A percentile compares a stretch with the other conserved stretches of the same genome.
phyloP scores from a whole-genome alignment of 2,329 filamentous ascomycete genomes.

The Aspergillus terreus region DNA sequence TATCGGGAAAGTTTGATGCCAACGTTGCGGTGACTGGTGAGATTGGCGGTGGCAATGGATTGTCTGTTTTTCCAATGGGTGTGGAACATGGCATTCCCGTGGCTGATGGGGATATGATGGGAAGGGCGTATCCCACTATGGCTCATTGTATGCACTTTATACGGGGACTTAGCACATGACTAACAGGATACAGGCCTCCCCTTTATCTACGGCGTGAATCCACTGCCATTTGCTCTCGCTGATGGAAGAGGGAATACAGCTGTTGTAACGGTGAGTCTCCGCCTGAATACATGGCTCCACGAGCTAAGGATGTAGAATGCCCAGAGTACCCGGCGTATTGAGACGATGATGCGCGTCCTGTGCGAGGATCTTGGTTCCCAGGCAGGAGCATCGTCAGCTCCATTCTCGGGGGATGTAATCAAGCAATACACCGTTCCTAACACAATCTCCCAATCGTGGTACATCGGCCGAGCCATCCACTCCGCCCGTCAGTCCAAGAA shows the following conservation, averaged over 20 bases:
- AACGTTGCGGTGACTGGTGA: constrained; percentile 27
- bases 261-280: constrained; percentile 10
- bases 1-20: constrained; percentile 31
- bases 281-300: neutral
- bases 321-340: constrained; percentile 21
- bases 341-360: constrained; percentile 22
- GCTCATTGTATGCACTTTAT: constrained; percentile 12
- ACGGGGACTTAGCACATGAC: neutral
- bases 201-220: neutral
- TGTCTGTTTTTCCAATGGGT: constrained; percentile 24
- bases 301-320: constrained; percentile 10
- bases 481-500: constrained; percentile 21
- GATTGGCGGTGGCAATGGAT: constrained; percentile 34
- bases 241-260: constrained; percentile 43
- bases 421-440: constrained; percentile 25
- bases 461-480: constrained; percentile 25
- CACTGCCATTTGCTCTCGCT: constrained; percentile 28
- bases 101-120: constrained; percentile 48
- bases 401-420: constrained; percentile 19
- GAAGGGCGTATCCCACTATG: constrained; percentile 40
- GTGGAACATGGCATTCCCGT: constrained; percentile 35
- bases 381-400: constrained; percentile 17
- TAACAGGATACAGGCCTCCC: neutral
- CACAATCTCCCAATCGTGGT: constrained; percentile 30
- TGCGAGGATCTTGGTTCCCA: constrained; percentile 26